Percentiles rank a stretch among this genome's conserved stretches.
These are phyloP conservation scores for Colletotrichum euphorbiae DNA, from an alignment of 2,329 filamentous ascomycete genomes.

Conservation along the genomic window DNA sequence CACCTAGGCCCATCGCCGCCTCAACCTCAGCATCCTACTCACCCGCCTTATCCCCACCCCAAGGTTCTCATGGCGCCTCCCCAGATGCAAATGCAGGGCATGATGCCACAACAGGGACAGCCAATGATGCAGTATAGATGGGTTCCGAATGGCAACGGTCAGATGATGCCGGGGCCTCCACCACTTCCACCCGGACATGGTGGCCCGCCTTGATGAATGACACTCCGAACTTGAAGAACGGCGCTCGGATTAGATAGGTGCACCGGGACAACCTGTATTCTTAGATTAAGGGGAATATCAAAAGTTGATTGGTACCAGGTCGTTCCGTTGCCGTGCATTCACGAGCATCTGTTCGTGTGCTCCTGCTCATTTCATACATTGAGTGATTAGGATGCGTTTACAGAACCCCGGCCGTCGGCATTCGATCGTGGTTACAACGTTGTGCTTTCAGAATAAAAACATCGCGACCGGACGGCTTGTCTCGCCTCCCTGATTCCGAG, in stretches of 20 bases:
- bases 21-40: constrained; percentile 28
- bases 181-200: constrained; percentile 39
- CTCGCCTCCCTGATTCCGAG: no score
- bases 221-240: not conserved
- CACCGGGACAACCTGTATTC: constrained; percentile 7
- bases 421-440: no score
- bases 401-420: no score
- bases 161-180: constrained; percentile 53
- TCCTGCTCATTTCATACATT: no score
- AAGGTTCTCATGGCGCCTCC: constrained; percentile 22
- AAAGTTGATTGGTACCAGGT: not conserved
- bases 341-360: no score
- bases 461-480: no score
- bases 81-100: constrained; percentile 14
- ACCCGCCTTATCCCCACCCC: constrained; percentile 26
- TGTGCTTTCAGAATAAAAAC: no score
- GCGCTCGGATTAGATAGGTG: not conserved
- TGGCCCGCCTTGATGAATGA: constrained; percentile 2
- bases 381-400: no score
- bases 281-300: not conserved
- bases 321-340: no score
- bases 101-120: constrained; percentile 39
- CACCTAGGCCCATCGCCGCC: constrained; percentile 21
- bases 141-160: constrained; percentile 58
- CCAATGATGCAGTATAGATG: constrained; percentile 51